Evolutionary conservation across 2,329 filamentous ascomycete genomes (phyloP).

Genomic region (Teratosphaeriaceae sp.): DNA sequence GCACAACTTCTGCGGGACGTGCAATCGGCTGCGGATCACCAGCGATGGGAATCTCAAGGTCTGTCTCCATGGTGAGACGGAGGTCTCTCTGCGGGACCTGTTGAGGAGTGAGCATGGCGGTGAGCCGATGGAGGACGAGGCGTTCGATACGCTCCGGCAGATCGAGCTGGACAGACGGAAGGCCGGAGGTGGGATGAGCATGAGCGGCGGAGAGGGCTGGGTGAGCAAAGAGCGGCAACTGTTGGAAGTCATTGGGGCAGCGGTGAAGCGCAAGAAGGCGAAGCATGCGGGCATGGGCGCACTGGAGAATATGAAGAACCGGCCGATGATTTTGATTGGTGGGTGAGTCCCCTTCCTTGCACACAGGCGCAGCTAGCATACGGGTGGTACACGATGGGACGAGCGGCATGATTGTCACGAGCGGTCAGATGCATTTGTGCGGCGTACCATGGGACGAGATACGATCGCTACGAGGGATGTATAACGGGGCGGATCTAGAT

Average conservation of each 20-base stretch:
- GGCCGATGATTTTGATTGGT: conserved; percentile 99
- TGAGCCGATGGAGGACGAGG: conserved; percentile 72
- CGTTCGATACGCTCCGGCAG: conserved; percentile 66
- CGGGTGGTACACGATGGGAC: too few relatives aligned
- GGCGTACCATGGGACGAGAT: too few relatives aligned
- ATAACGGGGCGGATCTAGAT: too few relatives aligned
- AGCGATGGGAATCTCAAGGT: conserved; percentile 96
- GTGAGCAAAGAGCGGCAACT: conserved; percentile 62
- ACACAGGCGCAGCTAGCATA: too few relatives aligned
- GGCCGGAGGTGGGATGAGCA: conserved; percentile 37
- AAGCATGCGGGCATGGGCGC: conserved; percentile 91
- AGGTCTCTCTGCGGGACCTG: conserved; percentile 87
- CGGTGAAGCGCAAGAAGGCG: conserved; percentile 91
- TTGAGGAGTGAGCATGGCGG: conserved; percentile 70
- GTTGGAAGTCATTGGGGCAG: conserved; percentile 77
- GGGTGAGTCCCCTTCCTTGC: conserved; percentile 68
- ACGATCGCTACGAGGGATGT: too few relatives aligned
- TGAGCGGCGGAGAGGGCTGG: conserved; percentile 36
- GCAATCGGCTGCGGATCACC: conserved; percentile 89
- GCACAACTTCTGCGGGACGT: conserved; percentile 94
- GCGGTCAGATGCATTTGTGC: too few relatives aligned
- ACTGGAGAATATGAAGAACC: conserved; percentile 93
- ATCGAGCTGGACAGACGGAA: conserved; percentile 56
- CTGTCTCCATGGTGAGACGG: conserved; percentile 88
- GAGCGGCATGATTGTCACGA: too few relatives aligned